Base-by-base conservation (phyloP, 1,284 basidiomycete species). In the Ceratobasidium theobromae region DNA sequence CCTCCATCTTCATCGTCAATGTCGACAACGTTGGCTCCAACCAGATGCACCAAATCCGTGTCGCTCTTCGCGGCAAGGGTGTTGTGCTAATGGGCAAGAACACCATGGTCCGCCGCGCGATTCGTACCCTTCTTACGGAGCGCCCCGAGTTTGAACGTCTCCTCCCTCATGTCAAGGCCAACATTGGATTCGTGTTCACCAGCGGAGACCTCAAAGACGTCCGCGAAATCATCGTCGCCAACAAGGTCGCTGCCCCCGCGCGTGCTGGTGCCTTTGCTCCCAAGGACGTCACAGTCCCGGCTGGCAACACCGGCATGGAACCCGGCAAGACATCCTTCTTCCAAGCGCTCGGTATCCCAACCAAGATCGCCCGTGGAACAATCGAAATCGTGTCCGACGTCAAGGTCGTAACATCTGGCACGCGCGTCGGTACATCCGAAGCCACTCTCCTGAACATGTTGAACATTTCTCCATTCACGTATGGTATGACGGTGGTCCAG, bases 241-340 rank as follows among this genome's bases (percentile, higher is more conserved):
- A 99, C 91, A 95, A 95, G 82, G 95, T 99, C 71, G 93, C 93
- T 70, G 96, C 96, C 54, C 96, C 96, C 68, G 96, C 96, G 72
- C 94, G 96, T 86, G 95, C 97, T 73, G 96, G 96, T 87, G 96
- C 96, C 65, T 86, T 87, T 74, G 95, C 96, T 48, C 93, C 96
- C 74, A 86, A 84, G 80, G 90, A 98, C 76, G 96, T 99, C 77
- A 84, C 79, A 72, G 92, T 99, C 75, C 91, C 93, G 64, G 94
- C 88, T 67, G 92, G 95, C 71, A 98, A 98, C 89, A 99, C 96
- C 69, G 96, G 96, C 79, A 99, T 99, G 96, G 97, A 98, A 79
- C 96, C 96, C 75, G 95, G 95, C 76, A 98, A 98, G 85, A 98
- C 95, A 70, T 95, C 95, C 74, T 99, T 99, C 94, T 99, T 99